These are phyloP conservation scores for Sideroxylon spinosum DNA, from an alignment of 179 eudicot genomes.

Conservation along the genomic window DNA sequence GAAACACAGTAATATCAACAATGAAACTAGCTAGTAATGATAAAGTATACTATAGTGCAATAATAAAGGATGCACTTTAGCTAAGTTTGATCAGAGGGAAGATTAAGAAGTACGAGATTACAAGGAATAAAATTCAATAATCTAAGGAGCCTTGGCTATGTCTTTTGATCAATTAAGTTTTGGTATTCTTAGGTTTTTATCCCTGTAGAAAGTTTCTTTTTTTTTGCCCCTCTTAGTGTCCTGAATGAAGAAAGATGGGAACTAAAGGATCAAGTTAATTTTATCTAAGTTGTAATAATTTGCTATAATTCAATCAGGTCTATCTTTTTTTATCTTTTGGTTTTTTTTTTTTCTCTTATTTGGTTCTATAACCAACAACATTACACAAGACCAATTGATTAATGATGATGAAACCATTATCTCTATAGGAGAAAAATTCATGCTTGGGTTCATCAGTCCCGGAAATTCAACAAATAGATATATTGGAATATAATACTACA, in stretches of 20 bases:
- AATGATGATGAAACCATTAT: conserved; percentile 41
- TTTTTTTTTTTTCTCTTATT: conserved; percentile 14
- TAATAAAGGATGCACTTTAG: neutral
- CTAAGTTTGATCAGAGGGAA: neutral
- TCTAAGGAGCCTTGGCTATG: neutral
- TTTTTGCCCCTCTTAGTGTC: neutral
- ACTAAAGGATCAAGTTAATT: neutral
- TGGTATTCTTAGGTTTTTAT: neutral
- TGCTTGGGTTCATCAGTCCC: conserved; percentile 61
- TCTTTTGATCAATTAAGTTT: neutral
- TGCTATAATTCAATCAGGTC: neutral
- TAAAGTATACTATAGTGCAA: neutral
- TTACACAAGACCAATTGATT: too few relatives aligned
- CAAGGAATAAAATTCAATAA: neutral
- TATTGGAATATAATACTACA: conserved; percentile 50
- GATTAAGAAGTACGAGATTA: neutral
- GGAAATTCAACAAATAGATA: conserved; percentile 36
- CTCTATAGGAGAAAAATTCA: conserved; percentile 33
- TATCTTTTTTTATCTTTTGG: conserved; percentile 3
- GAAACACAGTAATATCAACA: neutral
- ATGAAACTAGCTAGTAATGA: neutral
- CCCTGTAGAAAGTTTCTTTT: neutral
- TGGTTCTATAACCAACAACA: neutral
- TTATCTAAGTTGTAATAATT: neutral
- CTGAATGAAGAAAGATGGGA: neutral